phyloP scores from a whole-genome alignment of 2,329 filamentous ascomycete species.

The Lachnellula arida region DNA sequence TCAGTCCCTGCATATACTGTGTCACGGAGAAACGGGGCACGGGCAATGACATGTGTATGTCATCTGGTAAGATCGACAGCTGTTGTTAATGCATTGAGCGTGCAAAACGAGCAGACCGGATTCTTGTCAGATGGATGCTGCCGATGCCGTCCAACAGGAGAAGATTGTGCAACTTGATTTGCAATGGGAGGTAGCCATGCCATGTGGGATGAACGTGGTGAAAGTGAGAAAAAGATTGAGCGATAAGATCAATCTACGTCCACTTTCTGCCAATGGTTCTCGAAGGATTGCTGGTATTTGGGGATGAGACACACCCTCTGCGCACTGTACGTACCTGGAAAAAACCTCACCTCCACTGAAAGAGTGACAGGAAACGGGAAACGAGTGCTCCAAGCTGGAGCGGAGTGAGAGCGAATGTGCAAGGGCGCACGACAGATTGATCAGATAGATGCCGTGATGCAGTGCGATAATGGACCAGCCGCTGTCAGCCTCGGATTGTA shows the following conservation, averaged over 20 bases:
- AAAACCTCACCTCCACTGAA: neutral
- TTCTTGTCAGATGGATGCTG: neutral
- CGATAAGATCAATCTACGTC: neutral
- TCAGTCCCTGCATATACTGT: neutral
- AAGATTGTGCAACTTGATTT: neutral
- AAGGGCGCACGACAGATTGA: neutral
- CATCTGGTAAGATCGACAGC: neutral
- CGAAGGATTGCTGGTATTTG: neutral
- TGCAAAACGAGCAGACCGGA: neutral
- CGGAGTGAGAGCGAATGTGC: neutral
- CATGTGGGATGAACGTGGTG: slow-evolving; percentile 1
- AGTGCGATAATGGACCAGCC: neutral
- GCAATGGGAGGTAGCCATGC: neutral
- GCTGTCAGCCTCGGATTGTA: neutral
- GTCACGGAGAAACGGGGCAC: neutral
- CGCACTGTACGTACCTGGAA: neutral
- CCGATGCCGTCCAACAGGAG: neutral
- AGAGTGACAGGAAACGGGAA: neutral
- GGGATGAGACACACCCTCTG: neutral
- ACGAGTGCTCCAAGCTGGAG: neutral
- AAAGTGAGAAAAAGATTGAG: neutral
- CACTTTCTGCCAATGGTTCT: neutral
- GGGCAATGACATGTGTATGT: neutral
- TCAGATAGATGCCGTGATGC: neutral
- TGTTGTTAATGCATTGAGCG: slow-evolving; percentile 1